A percentile compares a stretch with the other conserved stretches of the same genome.
Conservation (phyloP, 306 rosid species). For the Quercus dentata region DNA sequence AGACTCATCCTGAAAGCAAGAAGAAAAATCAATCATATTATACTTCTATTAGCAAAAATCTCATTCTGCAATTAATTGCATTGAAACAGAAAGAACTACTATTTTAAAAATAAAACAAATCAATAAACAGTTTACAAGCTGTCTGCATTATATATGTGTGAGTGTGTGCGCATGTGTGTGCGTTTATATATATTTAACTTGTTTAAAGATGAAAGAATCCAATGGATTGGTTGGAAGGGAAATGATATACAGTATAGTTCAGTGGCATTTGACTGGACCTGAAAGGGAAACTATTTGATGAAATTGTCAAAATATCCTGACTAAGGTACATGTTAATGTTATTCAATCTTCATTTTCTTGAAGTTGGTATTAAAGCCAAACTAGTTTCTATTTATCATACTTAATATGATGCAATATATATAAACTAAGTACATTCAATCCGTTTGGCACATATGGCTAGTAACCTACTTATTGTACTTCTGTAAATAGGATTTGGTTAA, state of each 20-base stretch:
- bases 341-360: not conserved
- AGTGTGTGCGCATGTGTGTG: not conserved
- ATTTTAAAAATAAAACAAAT: constrained; percentile 6
- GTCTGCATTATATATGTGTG: not conserved
- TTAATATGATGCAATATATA: too few species aligned
- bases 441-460: too few species aligned
- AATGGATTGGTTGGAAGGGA: constrained; percentile 7
- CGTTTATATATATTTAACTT: not conserved
- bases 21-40: constrained; percentile 19
- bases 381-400: too few species aligned
- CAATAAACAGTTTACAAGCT: not conserved
- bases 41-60: constrained; percentile 18
- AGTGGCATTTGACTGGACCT: not conserved
- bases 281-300: not conserved
- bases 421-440: too few species aligned
- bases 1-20: constrained; percentile 84
- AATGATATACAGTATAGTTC: not conserved
- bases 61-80: constrained; percentile 12
- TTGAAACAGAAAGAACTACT: constrained; percentile 11
- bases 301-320: not conserved
- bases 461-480: not conserved
- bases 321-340: not conserved
- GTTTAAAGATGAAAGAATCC: not conserved
- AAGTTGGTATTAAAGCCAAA: not conserved
- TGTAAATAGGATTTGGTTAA: not conserved